Conservation (phyloP, 345 rosid species). For the Syzygium oleosum region DNA sequence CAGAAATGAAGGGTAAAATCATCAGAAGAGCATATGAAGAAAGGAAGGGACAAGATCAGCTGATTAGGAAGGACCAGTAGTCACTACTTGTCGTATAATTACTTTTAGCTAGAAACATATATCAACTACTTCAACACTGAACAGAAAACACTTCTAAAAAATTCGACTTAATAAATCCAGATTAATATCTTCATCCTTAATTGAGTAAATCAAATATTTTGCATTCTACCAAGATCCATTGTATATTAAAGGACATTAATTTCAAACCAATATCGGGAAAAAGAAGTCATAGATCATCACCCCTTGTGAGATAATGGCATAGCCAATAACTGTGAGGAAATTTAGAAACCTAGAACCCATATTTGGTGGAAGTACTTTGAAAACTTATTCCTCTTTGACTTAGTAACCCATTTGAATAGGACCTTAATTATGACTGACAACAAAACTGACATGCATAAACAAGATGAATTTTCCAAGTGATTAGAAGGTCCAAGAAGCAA, state of each 20-base stretch:
- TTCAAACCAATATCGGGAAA: not conserved
- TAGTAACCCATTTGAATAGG: not conserved
- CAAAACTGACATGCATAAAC: not conserved
- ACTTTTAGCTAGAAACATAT: not conserved
- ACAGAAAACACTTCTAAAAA: not conserved
- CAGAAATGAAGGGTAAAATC: slow-evolving; percentile 17
- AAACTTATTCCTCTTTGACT: not conserved
- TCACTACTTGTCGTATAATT: not conserved
- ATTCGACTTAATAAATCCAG: not conserved
- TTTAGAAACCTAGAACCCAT: not conserved
- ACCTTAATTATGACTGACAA: not conserved
- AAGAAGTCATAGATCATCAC: too few species aligned
- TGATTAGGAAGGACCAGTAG: not conserved
- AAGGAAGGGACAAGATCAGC: not conserved
- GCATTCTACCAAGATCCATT: too few species aligned
- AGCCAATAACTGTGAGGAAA: not conserved
- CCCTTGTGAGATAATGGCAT: not conserved
- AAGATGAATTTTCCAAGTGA: not conserved
- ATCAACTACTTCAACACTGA: not conserved
- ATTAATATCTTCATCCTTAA: not conserved
- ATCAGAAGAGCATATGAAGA: not conserved
- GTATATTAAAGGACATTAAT: not conserved
- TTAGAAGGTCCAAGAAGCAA: not conserved
- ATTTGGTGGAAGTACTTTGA: not conserved
- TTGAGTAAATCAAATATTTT: not conserved